phyloP scores from a whole-genome alignment of 2,329 filamentous ascomycete genomes.

The Trichophyton benhamiae region DNA sequence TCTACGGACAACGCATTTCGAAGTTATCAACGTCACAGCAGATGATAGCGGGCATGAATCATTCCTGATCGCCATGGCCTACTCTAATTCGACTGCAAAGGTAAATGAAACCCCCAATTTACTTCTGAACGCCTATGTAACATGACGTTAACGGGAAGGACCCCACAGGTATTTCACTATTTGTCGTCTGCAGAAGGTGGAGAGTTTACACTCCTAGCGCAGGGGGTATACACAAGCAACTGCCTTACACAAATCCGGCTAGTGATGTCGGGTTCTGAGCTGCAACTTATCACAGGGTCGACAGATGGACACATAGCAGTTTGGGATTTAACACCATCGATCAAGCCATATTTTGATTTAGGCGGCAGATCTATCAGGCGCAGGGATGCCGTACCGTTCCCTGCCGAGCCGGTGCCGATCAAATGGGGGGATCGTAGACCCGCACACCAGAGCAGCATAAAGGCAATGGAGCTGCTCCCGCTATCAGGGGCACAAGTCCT shows the following conservation, averaged over 20 bases:
- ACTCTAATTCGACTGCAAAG: constrained; percentile 73
- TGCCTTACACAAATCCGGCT: constrained; percentile 57
- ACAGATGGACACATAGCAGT: constrained; percentile 68
- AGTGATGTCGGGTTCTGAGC: constrained; percentile 33
- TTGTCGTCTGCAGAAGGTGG: constrained; percentile 12
- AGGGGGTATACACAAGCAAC: constrained; percentile 53
- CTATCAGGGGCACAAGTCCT: constrained; percentile 31
- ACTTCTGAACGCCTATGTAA: background rate
- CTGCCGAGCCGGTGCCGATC: constrained; percentile 11
- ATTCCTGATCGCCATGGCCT: constrained; percentile 56
- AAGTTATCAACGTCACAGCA: constrained; percentile 35
- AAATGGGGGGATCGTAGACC: constrained; percentile 30
- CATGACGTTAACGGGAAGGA: background rate
- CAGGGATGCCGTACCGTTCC: background rate
- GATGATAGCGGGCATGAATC: constrained; percentile 15
- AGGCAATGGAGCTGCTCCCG: constrained; percentile 35
- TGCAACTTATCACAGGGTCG: constrained; percentile 47
- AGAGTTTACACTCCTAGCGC: constrained; percentile 35
- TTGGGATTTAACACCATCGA: constrained; percentile 38
- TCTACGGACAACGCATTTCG: constrained; percentile 70
- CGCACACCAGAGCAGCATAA: constrained; percentile 73
- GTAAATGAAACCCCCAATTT: constrained; percentile 20
- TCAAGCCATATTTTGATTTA: constrained; percentile 22
- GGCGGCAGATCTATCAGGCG: constrained; percentile 6
- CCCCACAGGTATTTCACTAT: constrained; percentile 36